Conservation (phyloP, 2,329 filamentous ascomycete species). For the Alternaria metachromatica region DNA sequence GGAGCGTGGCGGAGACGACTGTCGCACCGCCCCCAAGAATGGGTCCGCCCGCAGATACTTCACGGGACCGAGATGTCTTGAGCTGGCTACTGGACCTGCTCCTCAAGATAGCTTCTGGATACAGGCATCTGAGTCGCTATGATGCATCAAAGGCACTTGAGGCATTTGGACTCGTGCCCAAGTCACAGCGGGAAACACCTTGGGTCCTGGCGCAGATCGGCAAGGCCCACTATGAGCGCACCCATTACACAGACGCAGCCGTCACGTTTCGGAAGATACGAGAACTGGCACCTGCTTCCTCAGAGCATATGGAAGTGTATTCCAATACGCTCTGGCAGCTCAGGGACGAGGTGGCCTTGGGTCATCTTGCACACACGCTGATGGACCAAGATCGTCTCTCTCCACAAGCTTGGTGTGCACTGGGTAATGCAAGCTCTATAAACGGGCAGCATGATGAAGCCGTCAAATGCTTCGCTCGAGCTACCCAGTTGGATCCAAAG, state of each 20-base stretch:
- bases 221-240: conserved; percentile 89
- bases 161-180: conserved; percentile 73
- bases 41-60: conserved; percentile 61
- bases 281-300: conserved; percentile 77
- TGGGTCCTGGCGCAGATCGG: conserved; percentile 94
- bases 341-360: conserved; percentile 88
- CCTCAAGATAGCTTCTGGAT: conserved; percentile 80
- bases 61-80: conserved; percentile 76
- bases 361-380: conserved; percentile 89
- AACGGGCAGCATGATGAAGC: conserved; percentile 94
- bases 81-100: conserved; percentile 80
- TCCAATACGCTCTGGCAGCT: conserved; percentile 99
- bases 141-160: conserved; percentile 79
- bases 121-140: conserved; percentile 79
- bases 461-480: conserved; percentile 90
- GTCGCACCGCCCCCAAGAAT: conserved; percentile 38
- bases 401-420: conserved; percentile 92
- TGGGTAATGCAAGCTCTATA: conserved; percentile 94
- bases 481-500: conserved; percentile 85
- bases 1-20: conserved; percentile 40
- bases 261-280: conserved; percentile 83
- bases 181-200: conserved; percentile 82
- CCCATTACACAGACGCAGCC: conserved; percentile 84
- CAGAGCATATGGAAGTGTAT: conserved; percentile 97
- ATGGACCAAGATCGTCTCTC: conserved; percentile 87